A percentile compares a stretch with the other conserved stretches of the same genome.
Evolutionary conservation across 129 eudicot species (phyloP).

Genomic region (Glebionis coronaria): DNA sequence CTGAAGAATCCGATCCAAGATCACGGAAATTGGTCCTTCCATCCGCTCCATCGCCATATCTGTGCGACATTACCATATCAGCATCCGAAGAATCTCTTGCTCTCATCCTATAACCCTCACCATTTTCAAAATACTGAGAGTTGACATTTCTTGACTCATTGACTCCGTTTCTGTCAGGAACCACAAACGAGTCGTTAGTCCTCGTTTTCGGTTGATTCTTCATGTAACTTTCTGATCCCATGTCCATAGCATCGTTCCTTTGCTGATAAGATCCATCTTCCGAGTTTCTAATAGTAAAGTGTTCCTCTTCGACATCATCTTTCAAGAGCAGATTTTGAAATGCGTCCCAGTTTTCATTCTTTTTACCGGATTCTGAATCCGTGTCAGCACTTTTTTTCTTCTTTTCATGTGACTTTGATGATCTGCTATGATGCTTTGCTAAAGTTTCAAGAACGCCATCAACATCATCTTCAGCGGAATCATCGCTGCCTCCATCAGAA

Average conservation of each 20-base stretch:
- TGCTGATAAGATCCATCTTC: no score
- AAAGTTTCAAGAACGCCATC: conserved; percentile 67
- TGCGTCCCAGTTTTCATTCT: conserved; percentile 70
- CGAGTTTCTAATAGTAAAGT: conserved; percentile 20
- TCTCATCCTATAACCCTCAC: conserved; percentile 41
- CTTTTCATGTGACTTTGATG: conserved; percentile 47
- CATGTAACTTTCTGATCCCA: conserved; percentile 49
- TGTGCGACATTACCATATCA: conserved; percentile 44
- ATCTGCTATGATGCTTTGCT: conserved; percentile 51
- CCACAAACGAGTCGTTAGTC: conserved; percentile 48
- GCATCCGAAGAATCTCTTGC: conserved; percentile 44
- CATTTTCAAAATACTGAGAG: conserved; percentile 46
- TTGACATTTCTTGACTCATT: conserved; percentile 33
- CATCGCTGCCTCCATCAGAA: conserved; percentile 56
- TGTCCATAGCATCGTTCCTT: conserved; percentile 23
- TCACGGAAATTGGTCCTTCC: conserved; percentile 34
- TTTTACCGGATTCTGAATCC: conserved; percentile 31
- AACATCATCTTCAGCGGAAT: conserved; percentile 53
- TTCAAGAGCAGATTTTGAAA: conserved; percentile 77
- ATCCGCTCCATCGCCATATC: conserved; percentile 30
- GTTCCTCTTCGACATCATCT: conserved; percentile 46
- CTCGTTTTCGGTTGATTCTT: conserved; percentile 27
- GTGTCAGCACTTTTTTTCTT: conserved; percentile 40
- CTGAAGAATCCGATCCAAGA: conserved; percentile 42
- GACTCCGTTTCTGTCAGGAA: conserved; percentile 43